These are phyloP conservation scores for Penicillium sp. DNA, from an alignment of 2,329 filamentous ascomycete genomes.

Conservation along the genomic window DNA sequence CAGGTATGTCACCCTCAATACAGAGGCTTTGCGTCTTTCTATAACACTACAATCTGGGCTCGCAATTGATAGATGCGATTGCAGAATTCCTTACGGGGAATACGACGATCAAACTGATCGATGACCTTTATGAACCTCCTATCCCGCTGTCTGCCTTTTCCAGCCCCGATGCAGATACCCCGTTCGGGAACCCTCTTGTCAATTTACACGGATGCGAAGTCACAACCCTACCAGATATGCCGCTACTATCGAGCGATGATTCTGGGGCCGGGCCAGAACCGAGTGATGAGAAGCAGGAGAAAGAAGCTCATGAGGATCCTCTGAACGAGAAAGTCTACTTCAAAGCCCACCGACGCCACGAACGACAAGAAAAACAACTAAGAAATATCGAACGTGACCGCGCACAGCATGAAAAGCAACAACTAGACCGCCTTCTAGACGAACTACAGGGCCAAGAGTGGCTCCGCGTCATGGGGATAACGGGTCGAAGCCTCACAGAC, in stretches of 20 bases:
- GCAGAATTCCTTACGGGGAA: slow-evolving; percentile 74
- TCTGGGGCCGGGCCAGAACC: background rate
- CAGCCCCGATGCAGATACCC: slow-evolving; percentile 27
- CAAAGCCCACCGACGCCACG: slow-evolving; percentile 63
- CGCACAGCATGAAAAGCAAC: slow-evolving; percentile 69
- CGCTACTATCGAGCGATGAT: background rate
- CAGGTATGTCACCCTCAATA: slow-evolving; percentile 58
- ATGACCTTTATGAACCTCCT: slow-evolving; percentile 55
- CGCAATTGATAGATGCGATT: background rate
- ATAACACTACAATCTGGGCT: background rate
- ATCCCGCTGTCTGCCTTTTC: slow-evolving; percentile 25
- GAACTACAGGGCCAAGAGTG: slow-evolving; percentile 90
- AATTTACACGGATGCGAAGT: slow-evolving; percentile 44
- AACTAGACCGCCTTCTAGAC: slow-evolving; percentile 72
- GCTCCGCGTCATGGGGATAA: slow-evolving; percentile 90
- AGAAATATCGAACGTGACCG: slow-evolving; percentile 71
- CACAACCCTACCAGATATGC: slow-evolving; percentile 26
- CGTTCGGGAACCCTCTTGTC: slow-evolving; percentile 43
- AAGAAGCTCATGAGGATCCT: slow-evolving; percentile 52
- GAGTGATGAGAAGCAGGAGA: background rate
- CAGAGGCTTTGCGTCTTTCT: background rate
- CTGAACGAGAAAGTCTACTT: slow-evolving; percentile 61
- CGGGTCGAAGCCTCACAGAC: slow-evolving; percentile 79
- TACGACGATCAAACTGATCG: slow-evolving; percentile 73
- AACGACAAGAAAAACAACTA: slow-evolving; percentile 70